Percentiles rank a stretch among this genome's conserved stretches.
Evolutionary conservation across 2,329 filamentous ascomycete genomes (phyloP).

Genomic region (Alternaria gaisen): DNA sequence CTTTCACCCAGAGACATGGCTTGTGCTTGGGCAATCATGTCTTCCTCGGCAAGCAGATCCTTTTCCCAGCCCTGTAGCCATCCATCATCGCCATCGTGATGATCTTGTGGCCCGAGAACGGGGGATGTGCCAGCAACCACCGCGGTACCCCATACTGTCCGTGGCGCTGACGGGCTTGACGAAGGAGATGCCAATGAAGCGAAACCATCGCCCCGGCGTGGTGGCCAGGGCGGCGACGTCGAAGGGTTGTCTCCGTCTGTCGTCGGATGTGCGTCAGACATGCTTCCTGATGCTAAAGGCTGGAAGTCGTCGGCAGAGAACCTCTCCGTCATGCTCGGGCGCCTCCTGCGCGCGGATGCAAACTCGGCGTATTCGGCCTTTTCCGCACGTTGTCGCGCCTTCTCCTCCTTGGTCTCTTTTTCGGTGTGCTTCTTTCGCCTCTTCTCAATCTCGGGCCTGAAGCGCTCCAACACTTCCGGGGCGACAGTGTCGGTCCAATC

Average conservation of each 20-base stretch:
- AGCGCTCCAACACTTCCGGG: constrained; percentile 76
- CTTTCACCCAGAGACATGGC: constrained; percentile 47
- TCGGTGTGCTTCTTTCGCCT: constrained; percentile 80
- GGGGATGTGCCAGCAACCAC: constrained; percentile 68
- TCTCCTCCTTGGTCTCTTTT: constrained; percentile 86
- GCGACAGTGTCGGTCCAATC: constrained; percentile 93
- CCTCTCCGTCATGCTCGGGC: constrained; percentile 62
- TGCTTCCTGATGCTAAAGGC: constrained; percentile 44
- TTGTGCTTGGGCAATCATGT: constrained; percentile 61
- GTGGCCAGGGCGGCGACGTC: constrained; percentile 59
- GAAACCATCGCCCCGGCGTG: constrained; percentile 66
- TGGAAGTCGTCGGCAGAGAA: constrained; percentile 62
- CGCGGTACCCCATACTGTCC: constrained; percentile 93
- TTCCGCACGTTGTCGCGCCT: constrained; percentile 83
- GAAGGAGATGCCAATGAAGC: constrained; percentile 78
- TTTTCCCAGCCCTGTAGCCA: constrained; percentile 88
- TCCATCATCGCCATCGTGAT: constrained; percentile 71
- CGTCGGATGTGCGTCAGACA: constrained; percentile 33
- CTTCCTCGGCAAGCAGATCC: constrained; percentile 71
- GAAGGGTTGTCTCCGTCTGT: constrained; percentile 48
- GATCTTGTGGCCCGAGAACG: constrained; percentile 57
- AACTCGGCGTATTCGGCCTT: constrained; percentile 77
- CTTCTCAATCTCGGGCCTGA: constrained; percentile 78
- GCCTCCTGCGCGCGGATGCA: constrained; percentile 70
- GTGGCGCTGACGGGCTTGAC: constrained; percentile 77